Evolutionary conservation across 2,329 filamentous ascomycete species (phyloP).

Genomic region (Aspergillus hortae): DNA sequence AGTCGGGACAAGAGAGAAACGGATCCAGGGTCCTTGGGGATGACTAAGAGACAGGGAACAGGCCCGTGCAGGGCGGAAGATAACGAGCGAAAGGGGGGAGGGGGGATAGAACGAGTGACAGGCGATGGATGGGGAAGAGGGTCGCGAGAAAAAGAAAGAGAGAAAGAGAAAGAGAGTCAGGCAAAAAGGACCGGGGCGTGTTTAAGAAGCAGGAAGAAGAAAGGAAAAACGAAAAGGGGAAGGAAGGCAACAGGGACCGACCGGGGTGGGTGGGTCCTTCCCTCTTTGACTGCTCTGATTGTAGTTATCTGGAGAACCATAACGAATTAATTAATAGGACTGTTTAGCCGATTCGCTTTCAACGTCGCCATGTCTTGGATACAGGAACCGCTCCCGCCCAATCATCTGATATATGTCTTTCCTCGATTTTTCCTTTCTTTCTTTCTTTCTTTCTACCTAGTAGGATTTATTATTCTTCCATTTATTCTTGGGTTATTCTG

Average conservation of each 20-base stretch:
- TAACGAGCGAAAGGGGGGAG: not conserved
- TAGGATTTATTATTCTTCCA: too few species aligned
- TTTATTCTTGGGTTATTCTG: too few species aligned
- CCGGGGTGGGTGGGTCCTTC: too few species aligned
- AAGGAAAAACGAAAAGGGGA: slow-evolving; percentile 7
- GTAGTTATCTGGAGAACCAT: not conserved
- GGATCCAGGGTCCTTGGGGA: not conserved
- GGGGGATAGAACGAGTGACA: not conserved
- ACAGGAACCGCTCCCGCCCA: slow-evolving; percentile 7
- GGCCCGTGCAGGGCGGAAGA: not conserved
- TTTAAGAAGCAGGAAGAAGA: slow-evolving; percentile 4
- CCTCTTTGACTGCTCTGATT: too few species aligned
- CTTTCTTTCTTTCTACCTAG: too few species aligned
- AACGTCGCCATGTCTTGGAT: slow-evolving; percentile 1
- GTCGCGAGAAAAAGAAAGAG: slow-evolving; percentile 2
- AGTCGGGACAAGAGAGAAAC: not conserved
- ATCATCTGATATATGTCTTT: not conserved
- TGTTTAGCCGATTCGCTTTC: not conserved
- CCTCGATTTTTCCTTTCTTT: not conserved
- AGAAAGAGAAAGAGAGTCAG: slow-evolving; percentile 6
- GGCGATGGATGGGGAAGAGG: slow-evolving; percentile 4
- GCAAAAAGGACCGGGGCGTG: not conserved
- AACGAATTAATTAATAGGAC: not conserved
- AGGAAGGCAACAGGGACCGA: not conserved
- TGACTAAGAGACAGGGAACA: too few species aligned